Evolutionary conservation across 352 stramenopile species (phyloP).

Genomic region (Elongisporangium senticosum): DNA sequence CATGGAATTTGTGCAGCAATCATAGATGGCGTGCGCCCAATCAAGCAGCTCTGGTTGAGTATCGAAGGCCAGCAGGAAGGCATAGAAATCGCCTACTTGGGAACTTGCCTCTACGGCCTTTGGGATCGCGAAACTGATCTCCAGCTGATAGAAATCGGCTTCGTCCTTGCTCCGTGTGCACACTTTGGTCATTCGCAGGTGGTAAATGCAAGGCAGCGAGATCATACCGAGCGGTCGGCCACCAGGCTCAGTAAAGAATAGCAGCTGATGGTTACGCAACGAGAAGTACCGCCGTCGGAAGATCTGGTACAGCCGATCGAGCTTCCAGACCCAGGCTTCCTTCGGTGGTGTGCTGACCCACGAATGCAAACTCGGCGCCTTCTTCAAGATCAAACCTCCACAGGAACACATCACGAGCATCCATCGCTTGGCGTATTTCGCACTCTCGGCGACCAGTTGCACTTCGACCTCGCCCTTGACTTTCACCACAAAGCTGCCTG

Average conservation of each 20-base stretch:
- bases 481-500: constrained; percentile 73
- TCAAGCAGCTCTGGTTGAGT: constrained; percentile 62
- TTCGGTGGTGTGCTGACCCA: constrained; percentile 76
- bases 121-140: constrained; percentile 77
- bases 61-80: constrained; percentile 73
- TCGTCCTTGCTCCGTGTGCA: constrained; percentile 55
- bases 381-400: constrained; percentile 70
- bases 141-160: constrained; percentile 79
- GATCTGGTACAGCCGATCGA: constrained; percentile 81
- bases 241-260: constrained; percentile 68
- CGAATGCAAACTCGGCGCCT: constrained; percentile 51
- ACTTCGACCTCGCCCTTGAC: constrained; percentile 68
- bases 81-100: constrained; percentile 75
- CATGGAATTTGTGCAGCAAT: constrained; percentile 87
- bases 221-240: constrained; percentile 71
- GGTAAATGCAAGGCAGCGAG: constrained; percentile 74
- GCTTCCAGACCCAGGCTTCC: constrained; percentile 85
- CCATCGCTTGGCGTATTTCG: constrained; percentile 69
- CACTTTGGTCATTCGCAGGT: constrained; percentile 78
- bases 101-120: constrained; percentile 50
- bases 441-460: constrained; percentile 62
- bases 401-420: constrained; percentile 89
- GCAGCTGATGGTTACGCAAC: constrained; percentile 76
- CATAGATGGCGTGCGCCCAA: constrained; percentile 75
- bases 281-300: constrained; percentile 81